Percentiles rank a stretch among this genome's conserved stretches.
phyloP scores from a whole-genome alignment of 2,329 filamentous ascomycete species.

The Dissoconium aciculare region DNA sequence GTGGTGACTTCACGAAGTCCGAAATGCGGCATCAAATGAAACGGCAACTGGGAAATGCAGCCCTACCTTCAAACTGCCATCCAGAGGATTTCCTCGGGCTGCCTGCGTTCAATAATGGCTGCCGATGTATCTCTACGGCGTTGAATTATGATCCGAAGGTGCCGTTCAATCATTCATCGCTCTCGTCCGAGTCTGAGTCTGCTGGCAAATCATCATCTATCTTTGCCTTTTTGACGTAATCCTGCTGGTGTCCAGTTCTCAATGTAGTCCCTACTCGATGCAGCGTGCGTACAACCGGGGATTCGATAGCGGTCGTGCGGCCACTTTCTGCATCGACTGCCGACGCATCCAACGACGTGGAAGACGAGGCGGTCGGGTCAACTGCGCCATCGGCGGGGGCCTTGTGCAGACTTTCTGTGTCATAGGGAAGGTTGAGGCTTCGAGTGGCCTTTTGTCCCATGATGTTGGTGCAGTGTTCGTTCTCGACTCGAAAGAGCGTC shows the following conservation, averaged over 20 bases:
- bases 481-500: conserved; percentile 88
- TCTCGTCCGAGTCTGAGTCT: conserved; percentile 9
- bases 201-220: conserved; percentile 5
- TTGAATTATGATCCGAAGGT: too few species aligned
- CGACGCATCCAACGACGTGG: conserved; percentile 4
- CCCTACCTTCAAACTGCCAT: too few species aligned
- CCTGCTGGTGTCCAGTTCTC: conserved; percentile 7
- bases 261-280: conserved; percentile 10
- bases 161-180: conserved; percentile 4
- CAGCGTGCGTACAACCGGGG: conserved; percentile 7
- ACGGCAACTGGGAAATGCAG: too few species aligned
- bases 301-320: conserved; percentile 3
- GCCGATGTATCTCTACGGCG: too few species aligned
- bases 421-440: conserved; percentile 10
- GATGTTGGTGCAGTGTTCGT: conserved; percentile 92
- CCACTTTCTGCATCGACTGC: conserved; percentile 3
- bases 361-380: conserved; percentile 6
- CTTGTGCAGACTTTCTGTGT: conserved; percentile 2
- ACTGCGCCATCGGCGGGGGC: conserved; percentile 1
- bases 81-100: too few species aligned
- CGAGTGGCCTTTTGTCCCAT: conserved; percentile 19
- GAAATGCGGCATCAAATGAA: too few species aligned
- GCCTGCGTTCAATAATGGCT: too few species aligned
- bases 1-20: too few species aligned
- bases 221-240: conserved; percentile 8